Conservation (phyloP, 306 rosid species). For the Cicer chorassanicum region DNA sequence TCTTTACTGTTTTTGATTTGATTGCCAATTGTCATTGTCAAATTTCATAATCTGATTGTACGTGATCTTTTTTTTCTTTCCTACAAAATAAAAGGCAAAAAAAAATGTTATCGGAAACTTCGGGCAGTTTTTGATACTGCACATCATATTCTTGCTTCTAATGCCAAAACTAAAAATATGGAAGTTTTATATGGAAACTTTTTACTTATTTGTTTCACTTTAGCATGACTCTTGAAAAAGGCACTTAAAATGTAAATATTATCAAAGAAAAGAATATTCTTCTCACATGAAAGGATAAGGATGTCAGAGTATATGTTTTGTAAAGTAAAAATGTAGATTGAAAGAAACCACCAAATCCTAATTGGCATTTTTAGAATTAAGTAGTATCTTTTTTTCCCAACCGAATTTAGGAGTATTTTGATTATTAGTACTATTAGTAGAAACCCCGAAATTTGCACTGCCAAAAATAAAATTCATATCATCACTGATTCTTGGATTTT, state of each 20-base stretch:
- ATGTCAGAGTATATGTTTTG: neutral
- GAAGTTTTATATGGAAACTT: neutral
- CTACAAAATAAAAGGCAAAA: neutral
- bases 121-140: neutral
- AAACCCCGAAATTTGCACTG: neutral
- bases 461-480: neutral
- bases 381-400: no score
- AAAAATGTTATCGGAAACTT: no score
- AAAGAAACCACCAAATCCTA: neutral
- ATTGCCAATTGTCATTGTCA: constrained; percentile 17
- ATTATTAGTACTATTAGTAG: neutral
- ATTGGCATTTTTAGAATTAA: no score
- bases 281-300: neutral
- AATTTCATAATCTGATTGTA: neutral
- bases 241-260: neutral
- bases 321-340: neutral
- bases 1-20: neutral
- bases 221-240: neutral
- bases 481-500: neutral
- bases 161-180: neutral
- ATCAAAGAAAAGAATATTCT: neutral
- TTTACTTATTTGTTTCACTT: neutral
- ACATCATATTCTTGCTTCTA: neutral
- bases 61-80: neutral
- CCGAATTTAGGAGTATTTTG: no score